These are phyloP conservation scores for Pilatotrama ljubarskyi DNA, from an alignment of 768 basidiomycete species.

Conservation along the genomic window DNA sequence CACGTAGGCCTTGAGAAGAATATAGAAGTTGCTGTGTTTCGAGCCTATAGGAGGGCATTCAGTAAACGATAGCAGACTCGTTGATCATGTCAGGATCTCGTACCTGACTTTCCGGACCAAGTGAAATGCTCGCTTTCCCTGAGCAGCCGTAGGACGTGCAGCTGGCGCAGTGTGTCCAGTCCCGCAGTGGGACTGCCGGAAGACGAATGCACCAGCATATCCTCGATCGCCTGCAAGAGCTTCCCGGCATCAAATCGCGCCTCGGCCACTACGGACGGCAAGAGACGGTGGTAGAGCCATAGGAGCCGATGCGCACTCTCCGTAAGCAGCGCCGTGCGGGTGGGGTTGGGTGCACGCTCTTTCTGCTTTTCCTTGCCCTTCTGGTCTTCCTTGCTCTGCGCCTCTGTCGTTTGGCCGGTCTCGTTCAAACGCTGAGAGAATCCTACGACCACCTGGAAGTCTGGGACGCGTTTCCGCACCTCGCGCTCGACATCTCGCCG, in stretches of 20 bases:
- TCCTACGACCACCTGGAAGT: constrained; percentile 82
- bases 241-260: constrained; percentile 87
- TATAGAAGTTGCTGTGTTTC: constrained; percentile 66
- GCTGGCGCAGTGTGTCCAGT: constrained; percentile 61
- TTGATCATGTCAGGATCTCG: constrained; percentile 1
- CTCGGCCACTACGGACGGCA: constrained; percentile 75
- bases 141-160: constrained; percentile 79
- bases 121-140: constrained; percentile 75
- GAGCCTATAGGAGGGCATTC: constrained; percentile 28
- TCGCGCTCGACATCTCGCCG: constrained; percentile 73
- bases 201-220: neutral
- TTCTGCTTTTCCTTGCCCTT: constrained; percentile 4
- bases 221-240: constrained; percentile 42
- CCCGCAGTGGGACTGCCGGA: constrained; percentile 32
- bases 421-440: constrained; percentile 52
- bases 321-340: constrained; percentile 60
- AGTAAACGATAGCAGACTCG: too few species aligned
- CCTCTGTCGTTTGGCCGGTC: neutral
- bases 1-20: constrained; percentile 67
- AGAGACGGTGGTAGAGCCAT: constrained; percentile 79
- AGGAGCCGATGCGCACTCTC: constrained; percentile 82
- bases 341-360: constrained; percentile 28
- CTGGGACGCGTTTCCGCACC: constrained; percentile 74
- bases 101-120: constrained; percentile 76
- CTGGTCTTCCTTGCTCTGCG: neutral